Base-by-base conservation (phyloP, 208 protist species). In the Crithidia bombi region DNA sequence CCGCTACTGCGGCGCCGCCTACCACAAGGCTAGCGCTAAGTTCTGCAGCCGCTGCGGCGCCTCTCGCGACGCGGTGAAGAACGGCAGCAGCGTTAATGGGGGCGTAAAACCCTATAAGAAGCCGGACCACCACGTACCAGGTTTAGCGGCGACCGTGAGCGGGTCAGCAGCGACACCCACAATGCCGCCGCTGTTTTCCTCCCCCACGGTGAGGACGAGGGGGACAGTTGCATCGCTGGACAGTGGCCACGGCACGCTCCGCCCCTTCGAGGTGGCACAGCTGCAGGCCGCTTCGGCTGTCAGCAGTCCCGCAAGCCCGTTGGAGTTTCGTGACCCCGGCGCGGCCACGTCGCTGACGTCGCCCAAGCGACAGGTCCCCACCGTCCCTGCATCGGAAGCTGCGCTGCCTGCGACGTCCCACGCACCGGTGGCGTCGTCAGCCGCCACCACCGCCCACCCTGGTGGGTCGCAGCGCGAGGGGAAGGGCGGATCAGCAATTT, bases 41-140 rank as follows among this genome's bases (percentile, higher is more conserved):
- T 96, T 96, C 58, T 96, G 91, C 56, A 82, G 80, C 38, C 90
- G 90, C 57, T 96, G 91, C 66, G 91, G 91, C 19, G 72, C 72
- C 41, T 92, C 85, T 66, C 61, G 61, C 1, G 61, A 66, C 17
- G 19, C 23, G 9, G 5, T 11, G 21, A 17, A 5, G 11, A 41
- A 36, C 5, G 19, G 49, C 32, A 35, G 61, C 32, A 43, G n/a
- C 32, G 23, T 4, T 3, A 32, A 39, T 32, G 32, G 46, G 3
- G 32, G 30, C 9, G 23, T 17, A 38, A 65, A 39, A 30, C 21
- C 36, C 19, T 15, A 6, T 30, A 44, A 5, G 47, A 61, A 12
- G 41, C n/a, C 26, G 19, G 28, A 35, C n/a, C 12, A 28, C 41
- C n/a, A 7, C 35, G 0, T 6, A 19, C 12, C 15, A 14, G 10